Percentiles rank a stretch among this genome's conserved stretches.
Evolutionary conservation across 495 filamentous ascomycete species (phyloP).

Genomic region (Aspergillus homomorphus): DNA sequence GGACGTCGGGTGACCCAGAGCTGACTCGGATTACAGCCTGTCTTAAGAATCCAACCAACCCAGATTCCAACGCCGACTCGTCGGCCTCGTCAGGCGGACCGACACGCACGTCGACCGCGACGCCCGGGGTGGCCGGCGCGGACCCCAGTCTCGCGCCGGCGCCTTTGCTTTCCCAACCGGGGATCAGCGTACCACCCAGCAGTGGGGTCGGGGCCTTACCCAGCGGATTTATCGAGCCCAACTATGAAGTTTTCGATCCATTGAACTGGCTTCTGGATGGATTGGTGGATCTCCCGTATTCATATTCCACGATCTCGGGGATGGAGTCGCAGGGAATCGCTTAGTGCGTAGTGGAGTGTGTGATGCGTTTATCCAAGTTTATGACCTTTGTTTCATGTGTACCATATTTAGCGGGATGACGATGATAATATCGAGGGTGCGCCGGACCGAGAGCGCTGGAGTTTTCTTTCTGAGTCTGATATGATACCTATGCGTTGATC

Average conservation of each 20-base stretch:
- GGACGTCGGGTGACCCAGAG: not conserved
- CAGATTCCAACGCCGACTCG: constrained; percentile 71
- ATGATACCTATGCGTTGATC: not conserved
- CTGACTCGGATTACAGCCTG: constrained; percentile 47
- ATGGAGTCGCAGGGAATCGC: constrained; percentile 41
- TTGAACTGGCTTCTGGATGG: constrained; percentile 89
- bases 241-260: constrained; percentile 84
- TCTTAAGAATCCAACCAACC: constrained; percentile 83
- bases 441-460: not conserved
- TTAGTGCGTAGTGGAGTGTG: constrained; percentile 11
- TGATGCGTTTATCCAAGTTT: not conserved
- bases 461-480: not conserved
- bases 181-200: constrained; percentile 27
- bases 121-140: constrained; percentile 35
- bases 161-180: constrained; percentile 35
- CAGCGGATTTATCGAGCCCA: constrained; percentile 59
- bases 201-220: constrained; percentile 42
- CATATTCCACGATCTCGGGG: constrained; percentile 38
- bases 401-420: constrained; percentile 1
- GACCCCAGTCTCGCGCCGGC: constrained; percentile 51
- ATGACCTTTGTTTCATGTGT: constrained; percentile 2
- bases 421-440: not conserved
- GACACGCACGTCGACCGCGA: constrained; percentile 30
- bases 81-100: constrained; percentile 58
- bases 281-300: constrained; percentile 74